Conservation (phyloP, 2,329 filamentous ascomycete species). For the Hawksworthiomyces lignivorus region DNA sequence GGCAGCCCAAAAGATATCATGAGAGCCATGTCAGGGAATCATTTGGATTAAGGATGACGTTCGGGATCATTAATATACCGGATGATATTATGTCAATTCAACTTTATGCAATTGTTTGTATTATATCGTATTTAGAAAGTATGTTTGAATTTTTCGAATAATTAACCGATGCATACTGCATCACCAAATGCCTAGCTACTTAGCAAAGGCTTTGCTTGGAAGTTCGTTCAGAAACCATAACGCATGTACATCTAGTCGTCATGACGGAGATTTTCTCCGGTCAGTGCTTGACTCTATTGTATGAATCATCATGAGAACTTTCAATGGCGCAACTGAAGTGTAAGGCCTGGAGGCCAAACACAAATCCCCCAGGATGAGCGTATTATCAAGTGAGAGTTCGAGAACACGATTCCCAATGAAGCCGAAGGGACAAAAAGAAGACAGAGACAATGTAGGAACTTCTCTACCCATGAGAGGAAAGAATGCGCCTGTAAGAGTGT, state of each 20-base stretch:
- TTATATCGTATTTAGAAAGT: too few relatives aligned
- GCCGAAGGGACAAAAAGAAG: neutral
- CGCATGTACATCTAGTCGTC: constrained; percentile 33
- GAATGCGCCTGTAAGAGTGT: constrained; percentile 12
- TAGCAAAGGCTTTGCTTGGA: constrained; percentile 7
- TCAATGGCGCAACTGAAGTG: constrained; percentile 14
- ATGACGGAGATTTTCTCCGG: constrained; percentile 31
- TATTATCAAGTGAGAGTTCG: constrained; percentile 9
- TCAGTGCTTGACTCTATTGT: constrained; percentile 99
- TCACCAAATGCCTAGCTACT: too few relatives aligned
- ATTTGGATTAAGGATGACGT: too few relatives aligned
- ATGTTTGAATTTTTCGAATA: too few relatives aligned
- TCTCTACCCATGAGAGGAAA: neutral
- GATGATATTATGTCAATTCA: too few relatives aligned
- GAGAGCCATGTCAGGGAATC: too few relatives aligned
- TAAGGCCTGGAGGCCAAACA: constrained; percentile 30
- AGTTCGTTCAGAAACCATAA: constrained; percentile 33
- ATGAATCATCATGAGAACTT: constrained; percentile 85
- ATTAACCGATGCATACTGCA: constrained; percentile 9
- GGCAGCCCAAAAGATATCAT: too few relatives aligned
- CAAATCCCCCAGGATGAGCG: constrained; percentile 22
- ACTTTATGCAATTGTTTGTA: too few relatives aligned
- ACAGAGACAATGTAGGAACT: constrained; percentile 6
- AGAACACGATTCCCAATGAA: constrained; percentile 9
- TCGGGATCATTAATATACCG: too few relatives aligned